phyloP scores from a whole-genome alignment of 768 basidiomycete genomes.

The Suillus subaureus region DNA sequence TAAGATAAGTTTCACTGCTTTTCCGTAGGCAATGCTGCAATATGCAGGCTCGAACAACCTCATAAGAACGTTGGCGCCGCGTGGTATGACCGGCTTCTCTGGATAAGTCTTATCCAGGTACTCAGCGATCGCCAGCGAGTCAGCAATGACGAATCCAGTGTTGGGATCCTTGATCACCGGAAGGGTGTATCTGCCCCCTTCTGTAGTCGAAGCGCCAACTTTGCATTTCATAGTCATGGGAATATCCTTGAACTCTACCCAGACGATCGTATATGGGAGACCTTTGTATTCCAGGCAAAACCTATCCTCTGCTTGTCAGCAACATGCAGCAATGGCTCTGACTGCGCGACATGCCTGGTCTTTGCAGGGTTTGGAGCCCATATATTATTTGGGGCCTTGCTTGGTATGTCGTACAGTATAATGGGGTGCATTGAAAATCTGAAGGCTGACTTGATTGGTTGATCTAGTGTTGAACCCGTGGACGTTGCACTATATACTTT shows the following conservation, averaged over 20 bases:
- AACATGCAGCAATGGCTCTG: not conserved
- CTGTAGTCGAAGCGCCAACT: constrained; percentile 29
- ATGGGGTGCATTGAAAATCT: constrained; percentile 21
- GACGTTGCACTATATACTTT: not conserved
- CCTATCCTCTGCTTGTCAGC: constrained; percentile 14
- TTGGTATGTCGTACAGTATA: constrained; percentile 43
- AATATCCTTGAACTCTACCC: constrained; percentile 54
- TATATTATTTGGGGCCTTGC: constrained; percentile 23
- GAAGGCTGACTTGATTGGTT: not conserved
- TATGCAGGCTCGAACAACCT: not conserved
- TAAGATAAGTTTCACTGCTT: not conserved
- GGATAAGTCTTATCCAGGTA: constrained; percentile 13
- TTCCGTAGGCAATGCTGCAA: constrained; percentile 4
- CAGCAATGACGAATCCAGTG: constrained; percentile 9
- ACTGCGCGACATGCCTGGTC: constrained; percentile 25
- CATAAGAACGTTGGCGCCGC: constrained; percentile 4
- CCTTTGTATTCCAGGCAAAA: constrained; percentile 37
- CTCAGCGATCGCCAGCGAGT: constrained; percentile 14
- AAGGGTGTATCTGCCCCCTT: constrained; percentile 10
- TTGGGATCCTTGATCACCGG: constrained; percentile 14
- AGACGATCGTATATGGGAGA: constrained; percentile 46
- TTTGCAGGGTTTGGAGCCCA: constrained; percentile 40
- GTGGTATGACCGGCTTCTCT: constrained; percentile 8
- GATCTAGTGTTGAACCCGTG: not conserved
- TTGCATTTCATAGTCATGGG: constrained; percentile 34